Evolutionary conservation across 2,329 filamentous ascomycete species (phyloP).

Genomic region (Calonectria henricotiae): DNA sequence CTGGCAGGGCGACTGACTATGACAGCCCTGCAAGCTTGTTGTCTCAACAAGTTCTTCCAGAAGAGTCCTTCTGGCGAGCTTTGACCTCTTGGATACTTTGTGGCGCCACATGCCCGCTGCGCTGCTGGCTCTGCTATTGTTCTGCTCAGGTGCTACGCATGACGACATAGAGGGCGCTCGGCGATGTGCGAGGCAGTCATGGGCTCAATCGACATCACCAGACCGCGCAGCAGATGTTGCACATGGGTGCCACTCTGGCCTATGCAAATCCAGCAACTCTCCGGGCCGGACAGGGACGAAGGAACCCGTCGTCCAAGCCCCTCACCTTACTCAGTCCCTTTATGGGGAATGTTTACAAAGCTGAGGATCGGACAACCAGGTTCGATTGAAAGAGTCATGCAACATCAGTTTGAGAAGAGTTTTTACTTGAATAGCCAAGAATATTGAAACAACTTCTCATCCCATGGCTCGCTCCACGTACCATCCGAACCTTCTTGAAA

Average conservation of each 20-base stretch:
- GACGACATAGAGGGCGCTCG: constrained; percentile 26
- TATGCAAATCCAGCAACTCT: not conserved
- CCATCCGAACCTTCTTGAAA: too few relatives aligned
- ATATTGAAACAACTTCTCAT: too few relatives aligned
- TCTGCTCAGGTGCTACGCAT: constrained; percentile 19
- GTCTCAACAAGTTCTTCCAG: constrained; percentile 7
- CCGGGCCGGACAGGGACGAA: not conserved
- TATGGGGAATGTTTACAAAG: too few relatives aligned
- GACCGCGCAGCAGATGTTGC: not conserved
- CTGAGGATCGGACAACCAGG: too few relatives aligned
- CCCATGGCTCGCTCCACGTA: too few relatives aligned
- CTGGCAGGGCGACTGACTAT: constrained; percentile 21
- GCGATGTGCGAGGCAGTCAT: constrained; percentile 27
- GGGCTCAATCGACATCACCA: constrained; percentile 25
- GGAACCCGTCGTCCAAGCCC: not conserved
- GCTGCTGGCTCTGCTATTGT: not conserved
- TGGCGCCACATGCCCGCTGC: constrained; percentile 6
- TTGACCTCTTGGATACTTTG: not conserved
- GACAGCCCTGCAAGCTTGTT: constrained; percentile 33
- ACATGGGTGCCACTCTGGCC: not conserved
- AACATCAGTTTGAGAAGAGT: too few relatives aligned
- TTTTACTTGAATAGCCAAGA: too few relatives aligned
- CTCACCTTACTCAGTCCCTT: too few relatives aligned
- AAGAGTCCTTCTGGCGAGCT: not conserved
- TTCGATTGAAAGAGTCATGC: too few relatives aligned